These are phyloP conservation scores for Penicillium dipodomyicola DNA, from an alignment of 495 filamentous ascomycete species.

Conservation along the genomic window DNA sequence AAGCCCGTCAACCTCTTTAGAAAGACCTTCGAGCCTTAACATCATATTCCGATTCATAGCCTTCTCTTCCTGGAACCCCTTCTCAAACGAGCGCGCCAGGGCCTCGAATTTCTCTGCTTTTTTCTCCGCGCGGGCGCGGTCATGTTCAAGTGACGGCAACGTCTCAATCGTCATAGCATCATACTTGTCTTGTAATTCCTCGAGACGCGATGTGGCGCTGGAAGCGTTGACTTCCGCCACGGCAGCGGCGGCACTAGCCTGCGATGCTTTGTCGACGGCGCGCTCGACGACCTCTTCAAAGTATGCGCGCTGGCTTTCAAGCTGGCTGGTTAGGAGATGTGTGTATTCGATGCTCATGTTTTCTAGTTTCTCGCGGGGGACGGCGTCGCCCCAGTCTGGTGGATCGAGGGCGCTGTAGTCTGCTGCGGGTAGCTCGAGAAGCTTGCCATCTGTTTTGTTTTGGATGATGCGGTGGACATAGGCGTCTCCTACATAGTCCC, in stretches of 20 bases:
- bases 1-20: slow-evolving; percentile 53
- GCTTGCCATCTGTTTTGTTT: slow-evolving; percentile 81
- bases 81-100: slow-evolving; percentile 71
- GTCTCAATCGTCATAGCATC: slow-evolving; percentile 54
- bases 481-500: slow-evolving; percentile 93
- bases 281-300: slow-evolving; percentile 93
- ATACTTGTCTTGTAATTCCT: slow-evolving; percentile 54
- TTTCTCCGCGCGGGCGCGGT: slow-evolving; percentile 63
- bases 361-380: slow-evolving; percentile 88
- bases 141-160: slow-evolving; percentile 65
- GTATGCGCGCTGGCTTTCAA: slow-evolving; percentile 88
- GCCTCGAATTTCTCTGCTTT: slow-evolving; percentile 68
- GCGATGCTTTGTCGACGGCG: slow-evolving; percentile 84
- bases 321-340: slow-evolving; percentile 83
- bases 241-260: slow-evolving; percentile 65
- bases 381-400: slow-evolving; percentile 60
- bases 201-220: slow-evolving; percentile 50
- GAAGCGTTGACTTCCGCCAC: slow-evolving; percentile 55
- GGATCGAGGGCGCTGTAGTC: slow-evolving; percentile 45
- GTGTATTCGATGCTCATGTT: slow-evolving; percentile 92
- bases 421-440: slow-evolving; percentile 73
- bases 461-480: slow-evolving; percentile 96
- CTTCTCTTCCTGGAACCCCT: slow-evolving; percentile 84
- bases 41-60: slow-evolving; percentile 75
- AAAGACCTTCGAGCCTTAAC: slow-evolving; percentile 67